A percentile compares a stretch with the other conserved stretches of the same genome.
These are phyloP conservation scores for Pisolithus orientalis DNA, from an alignment of 768 basidiomycete genomes.

Conservation along the genomic window DNA sequence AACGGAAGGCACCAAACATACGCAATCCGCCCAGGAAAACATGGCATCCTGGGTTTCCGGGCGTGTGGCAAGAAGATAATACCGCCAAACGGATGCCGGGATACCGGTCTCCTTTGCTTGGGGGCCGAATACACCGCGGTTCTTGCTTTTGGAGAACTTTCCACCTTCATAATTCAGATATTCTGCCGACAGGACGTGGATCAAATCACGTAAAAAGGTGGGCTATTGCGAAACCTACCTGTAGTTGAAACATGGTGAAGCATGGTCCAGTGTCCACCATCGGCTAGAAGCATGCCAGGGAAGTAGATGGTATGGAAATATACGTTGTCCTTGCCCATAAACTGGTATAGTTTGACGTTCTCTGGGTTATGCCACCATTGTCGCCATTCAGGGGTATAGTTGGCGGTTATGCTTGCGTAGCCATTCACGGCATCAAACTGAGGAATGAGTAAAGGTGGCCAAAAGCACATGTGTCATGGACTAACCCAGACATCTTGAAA, in stretches of 20 bases:
- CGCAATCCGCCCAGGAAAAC: constrained; percentile 96
- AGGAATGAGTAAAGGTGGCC: neutral
- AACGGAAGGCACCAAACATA: constrained; percentile 31
- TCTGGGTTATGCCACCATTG: constrained; percentile 95
- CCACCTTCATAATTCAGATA: constrained; percentile 98
- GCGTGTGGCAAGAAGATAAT: constrained; percentile 86
- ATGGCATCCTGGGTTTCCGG: constrained; percentile 93
- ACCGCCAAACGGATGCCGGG: constrained; percentile 93
- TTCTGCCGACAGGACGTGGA: constrained; percentile 41
- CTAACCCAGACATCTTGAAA: constrained; percentile 86
- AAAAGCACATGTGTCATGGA: constrained; percentile 11
- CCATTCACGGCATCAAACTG: constrained; percentile 97
- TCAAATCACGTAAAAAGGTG: neutral
- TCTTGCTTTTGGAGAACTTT: constrained; percentile 97
- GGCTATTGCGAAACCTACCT: constrained; percentile 40
- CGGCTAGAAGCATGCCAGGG: constrained; percentile 84
- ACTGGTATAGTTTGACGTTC: constrained; percentile 89
- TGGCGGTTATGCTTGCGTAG: constrained; percentile 95
- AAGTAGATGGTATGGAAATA: constrained; percentile 98
- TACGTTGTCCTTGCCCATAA: constrained; percentile 99
- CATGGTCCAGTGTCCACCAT: constrained; percentile 89
- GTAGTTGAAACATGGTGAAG: constrained; percentile 94
- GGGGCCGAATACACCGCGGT: constrained; percentile 95
- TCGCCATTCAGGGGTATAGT: constrained; percentile 91
- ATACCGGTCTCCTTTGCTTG: constrained; percentile 91